phyloP scores from a whole-genome alignment of 2,329 filamentous ascomycete species.

The Hypoxylon sp. region DNA sequence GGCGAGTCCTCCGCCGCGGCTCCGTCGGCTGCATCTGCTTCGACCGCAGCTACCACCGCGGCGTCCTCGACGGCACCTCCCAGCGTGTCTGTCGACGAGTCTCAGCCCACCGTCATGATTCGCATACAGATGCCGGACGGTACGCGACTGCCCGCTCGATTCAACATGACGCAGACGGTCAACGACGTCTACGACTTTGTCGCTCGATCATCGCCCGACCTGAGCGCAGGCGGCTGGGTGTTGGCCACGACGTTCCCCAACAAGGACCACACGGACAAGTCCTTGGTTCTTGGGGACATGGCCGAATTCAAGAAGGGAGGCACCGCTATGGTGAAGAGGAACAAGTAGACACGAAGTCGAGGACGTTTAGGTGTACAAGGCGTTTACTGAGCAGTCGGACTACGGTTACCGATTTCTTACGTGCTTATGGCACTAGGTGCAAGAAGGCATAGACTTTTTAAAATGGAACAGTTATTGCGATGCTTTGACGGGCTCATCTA shows the following conservation, averaged over 20 bases:
- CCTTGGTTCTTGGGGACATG: constrained; percentile 64
- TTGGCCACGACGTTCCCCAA: constrained; percentile 85
- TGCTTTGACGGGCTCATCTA: constrained; percentile 8
- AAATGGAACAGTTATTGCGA: constrained; percentile 10
- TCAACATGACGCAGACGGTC: constrained; percentile 81
- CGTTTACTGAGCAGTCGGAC: constrained; percentile 15
- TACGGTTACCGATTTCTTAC: constrained; percentile 4
- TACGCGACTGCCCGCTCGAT: constrained; percentile 77
- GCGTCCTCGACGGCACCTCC: constrained; percentile 29
- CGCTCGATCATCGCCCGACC: constrained; percentile 66
- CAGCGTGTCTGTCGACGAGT: constrained; percentile 62
- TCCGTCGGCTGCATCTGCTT: constrained; percentile 43
- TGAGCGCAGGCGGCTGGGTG: constrained; percentile 69
- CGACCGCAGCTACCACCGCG: constrained; percentile 46
- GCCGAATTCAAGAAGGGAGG: constrained; percentile 72
- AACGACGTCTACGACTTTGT: constrained; percentile 81
- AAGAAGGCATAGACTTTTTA: constrained; percentile 17
- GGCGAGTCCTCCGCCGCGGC: constrained; percentile 55
- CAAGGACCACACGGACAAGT: constrained; percentile 78
- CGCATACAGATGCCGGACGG: constrained; percentile 83
- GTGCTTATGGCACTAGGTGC: constrained; percentile 3
- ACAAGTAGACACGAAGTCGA: constrained; percentile 18
- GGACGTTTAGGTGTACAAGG: background rate
- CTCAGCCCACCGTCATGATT: constrained; percentile 72
- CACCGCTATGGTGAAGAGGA: constrained; percentile 68